phyloP scores from a whole-genome alignment of 2,329 filamentous ascomycete genomes.

The Ascosphaera apis region DNA sequence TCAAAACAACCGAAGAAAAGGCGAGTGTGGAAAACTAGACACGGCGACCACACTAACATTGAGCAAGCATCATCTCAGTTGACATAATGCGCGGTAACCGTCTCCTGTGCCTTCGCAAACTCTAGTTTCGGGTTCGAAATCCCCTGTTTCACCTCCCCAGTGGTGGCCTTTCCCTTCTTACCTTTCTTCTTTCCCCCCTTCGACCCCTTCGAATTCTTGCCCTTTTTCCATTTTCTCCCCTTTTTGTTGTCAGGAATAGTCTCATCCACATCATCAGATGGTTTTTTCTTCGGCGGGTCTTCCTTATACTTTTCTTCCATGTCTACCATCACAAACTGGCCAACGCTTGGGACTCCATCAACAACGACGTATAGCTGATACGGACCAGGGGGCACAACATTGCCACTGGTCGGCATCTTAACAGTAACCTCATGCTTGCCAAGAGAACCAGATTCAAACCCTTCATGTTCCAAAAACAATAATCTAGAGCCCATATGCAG shows the following conservation, averaged over 20 bases:
- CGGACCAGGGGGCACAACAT: constrained; percentile 33
- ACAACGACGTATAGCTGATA: constrained; percentile 36
- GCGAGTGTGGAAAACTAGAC: too few relatives aligned
- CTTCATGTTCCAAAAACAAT: constrained; percentile 27
- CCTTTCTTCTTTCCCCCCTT: neutral
- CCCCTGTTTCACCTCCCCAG: neutral
- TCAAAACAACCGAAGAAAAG: too few relatives aligned
- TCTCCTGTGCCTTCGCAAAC: neutral
- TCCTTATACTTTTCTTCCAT: neutral
- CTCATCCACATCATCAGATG: neutral
- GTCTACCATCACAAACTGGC: constrained; percentile 24
- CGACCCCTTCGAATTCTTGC: neutral
- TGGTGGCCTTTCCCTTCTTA: neutral
- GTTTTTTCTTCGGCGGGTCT: too few relatives aligned
- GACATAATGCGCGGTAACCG: neutral
- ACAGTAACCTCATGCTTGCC: constrained; percentile 25
- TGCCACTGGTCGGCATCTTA: constrained; percentile 30
- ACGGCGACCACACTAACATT: too few relatives aligned
- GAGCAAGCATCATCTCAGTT: neutral
- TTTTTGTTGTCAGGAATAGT: neutral
- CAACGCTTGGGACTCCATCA: constrained; percentile 30
- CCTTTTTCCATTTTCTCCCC: too few relatives aligned
- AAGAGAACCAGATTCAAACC: constrained; percentile 21
- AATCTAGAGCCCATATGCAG: constrained; percentile 39
- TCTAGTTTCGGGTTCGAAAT: neutral